Evolutionary conservation across 139 green algal genomes (phyloP).

Genomic region (Pycnococcus provasolii): DNA sequence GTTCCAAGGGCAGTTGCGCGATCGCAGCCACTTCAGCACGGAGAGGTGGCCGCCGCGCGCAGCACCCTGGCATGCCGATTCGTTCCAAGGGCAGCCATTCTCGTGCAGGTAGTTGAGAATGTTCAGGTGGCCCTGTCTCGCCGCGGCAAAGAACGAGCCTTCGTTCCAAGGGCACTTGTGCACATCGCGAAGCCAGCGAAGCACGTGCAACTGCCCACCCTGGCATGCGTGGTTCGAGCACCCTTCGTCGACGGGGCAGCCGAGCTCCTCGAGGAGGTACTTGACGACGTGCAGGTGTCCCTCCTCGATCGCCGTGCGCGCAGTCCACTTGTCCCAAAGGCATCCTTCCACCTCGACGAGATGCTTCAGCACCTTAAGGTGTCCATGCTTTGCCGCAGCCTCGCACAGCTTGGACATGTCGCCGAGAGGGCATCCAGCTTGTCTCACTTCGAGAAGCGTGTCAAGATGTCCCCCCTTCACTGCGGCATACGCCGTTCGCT

Average conservation of each 20-base stretch:
- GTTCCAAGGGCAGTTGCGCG: slow-evolving; percentile 18
- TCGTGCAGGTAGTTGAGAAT: slow-evolving; percentile 3
- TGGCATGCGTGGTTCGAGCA: background rate
- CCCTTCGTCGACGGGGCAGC: slow-evolving; percentile 1
- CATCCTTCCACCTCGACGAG: background rate
- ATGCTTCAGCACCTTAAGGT: slow-evolving; percentile 12
- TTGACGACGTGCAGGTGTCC: slow-evolving; percentile 15
- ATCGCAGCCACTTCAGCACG: slow-evolving; percentile 9
- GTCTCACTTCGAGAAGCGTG: too few relatives aligned
- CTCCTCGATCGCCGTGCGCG: background rate
- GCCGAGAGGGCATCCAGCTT: too few relatives aligned
- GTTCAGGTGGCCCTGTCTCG: background rate
- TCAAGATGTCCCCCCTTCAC: too few relatives aligned
- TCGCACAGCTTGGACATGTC: background rate
- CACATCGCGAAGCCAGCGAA: slow-evolving; percentile 8
- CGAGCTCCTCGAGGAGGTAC: slow-evolving; percentile 2
- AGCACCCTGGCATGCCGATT: background rate
- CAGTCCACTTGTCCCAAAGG: slow-evolving; percentile 5
- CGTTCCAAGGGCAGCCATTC: slow-evolving; percentile 10
- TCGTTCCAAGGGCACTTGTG: slow-evolving; percentile 15
- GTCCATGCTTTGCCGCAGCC: background rate
- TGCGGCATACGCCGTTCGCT: too few relatives aligned
- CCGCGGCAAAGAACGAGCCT: background rate
- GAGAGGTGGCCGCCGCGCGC: slow-evolving; percentile 10
- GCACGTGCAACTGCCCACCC: slow-evolving; percentile 11